Evolutionary conservation across 768 basidiomycete species (phyloP), one percentile per base, ranked within the genome.

Genomic region (Panaeolus cyanescens): DNA sequence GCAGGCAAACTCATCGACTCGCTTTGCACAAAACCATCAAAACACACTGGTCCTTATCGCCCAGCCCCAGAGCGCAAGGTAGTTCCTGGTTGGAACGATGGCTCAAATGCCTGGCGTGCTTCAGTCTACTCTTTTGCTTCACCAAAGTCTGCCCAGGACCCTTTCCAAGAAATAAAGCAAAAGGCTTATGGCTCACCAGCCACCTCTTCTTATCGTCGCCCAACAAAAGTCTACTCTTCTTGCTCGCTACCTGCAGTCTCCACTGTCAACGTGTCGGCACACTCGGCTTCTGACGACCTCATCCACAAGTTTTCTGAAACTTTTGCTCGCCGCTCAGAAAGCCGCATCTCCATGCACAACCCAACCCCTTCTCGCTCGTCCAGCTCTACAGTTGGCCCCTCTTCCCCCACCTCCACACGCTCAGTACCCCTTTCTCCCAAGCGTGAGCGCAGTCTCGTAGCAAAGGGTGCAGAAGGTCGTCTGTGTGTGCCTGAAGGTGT

Each of bases 71-170:
- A 77, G 64, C 77, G 74, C 50, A 79, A 79, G 22, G 72, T 76
- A 5, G 80, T 89, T 31, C 85, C 86, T 0, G 89, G 89, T 13
- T 90, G 89, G 89, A 88, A 83, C 1, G 89, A 90, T 62, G 85
- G 85, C 56, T 81, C 79, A 22, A 77, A 85, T 58, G 85, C 83
- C 0, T 91, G 89, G 89, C 85, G 89, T n/a, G 76, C 86, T 0
- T 76, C 78, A 4, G 81, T 89, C 1, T 91, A 91, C 71, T 79
- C 77, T 56, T 77, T 87, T 61, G 70, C 80, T 2, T 68, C 81
- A 2, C 80, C 80, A 7, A 75, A 77, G 54, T 69, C 74, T 37
- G 61, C 70, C 62, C 70, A 70, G 54, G 69, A 76, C 67, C 66
- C 73, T 17, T 67, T 71, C 56, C 70, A 70, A 5, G 68, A 71